Conservation (phyloP, 2,329 filamentous ascomycete species). For the Colletotrichum liaoningense region DNA sequence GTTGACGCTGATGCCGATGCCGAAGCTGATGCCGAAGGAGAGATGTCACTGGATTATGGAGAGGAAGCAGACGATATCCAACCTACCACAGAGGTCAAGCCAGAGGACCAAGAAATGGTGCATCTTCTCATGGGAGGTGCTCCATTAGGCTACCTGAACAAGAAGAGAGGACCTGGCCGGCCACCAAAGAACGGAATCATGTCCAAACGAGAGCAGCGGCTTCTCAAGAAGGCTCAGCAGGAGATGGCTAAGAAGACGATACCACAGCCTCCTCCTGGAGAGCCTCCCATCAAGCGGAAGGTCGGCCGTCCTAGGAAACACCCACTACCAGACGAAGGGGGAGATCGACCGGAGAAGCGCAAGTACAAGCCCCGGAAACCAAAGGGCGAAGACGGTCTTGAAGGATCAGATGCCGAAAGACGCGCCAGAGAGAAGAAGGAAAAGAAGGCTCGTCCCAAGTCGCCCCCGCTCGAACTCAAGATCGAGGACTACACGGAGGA, state of each 20-base stretch:
- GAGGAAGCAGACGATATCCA: conserved; percentile 34
- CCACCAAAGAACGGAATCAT: conserved; percentile 87
- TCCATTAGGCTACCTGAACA: conserved; percentile 43
- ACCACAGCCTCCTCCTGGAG: conserved; percentile 57
- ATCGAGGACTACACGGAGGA: conserved; percentile 67
- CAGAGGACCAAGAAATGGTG: conserved; percentile 47
- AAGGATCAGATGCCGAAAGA: conserved; percentile 67
- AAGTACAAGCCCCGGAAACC: conserved; percentile 74
- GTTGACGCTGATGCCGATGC: conserved; percentile 43
- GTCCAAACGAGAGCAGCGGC: conserved; percentile 79
- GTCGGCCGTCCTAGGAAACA: conserved; percentile 75
- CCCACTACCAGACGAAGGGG: conserved; percentile 66
- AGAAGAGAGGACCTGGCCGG: conserved; percentile 81
- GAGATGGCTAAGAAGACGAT: conserved; percentile 64
- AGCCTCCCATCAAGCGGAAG: conserved; percentile 70
- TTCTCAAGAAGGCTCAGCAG: conserved; percentile 69
- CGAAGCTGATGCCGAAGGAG: conserved; percentile 42
- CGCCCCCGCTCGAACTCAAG: conserved; percentile 67
- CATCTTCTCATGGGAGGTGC: conserved; percentile 48
- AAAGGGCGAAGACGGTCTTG: conserved; percentile 63
- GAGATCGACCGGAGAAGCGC: conserved; percentile 69
- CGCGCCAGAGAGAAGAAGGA: conserved; percentile 69
- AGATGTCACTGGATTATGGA: conserved; percentile 38
- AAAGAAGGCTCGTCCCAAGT: conserved; percentile 69
- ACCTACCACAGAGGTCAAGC: conserved; percentile 38